Evolutionary conservation across 148 eudicot genomes (phyloP).

Genomic region (Camellia granthamiana): DNA sequence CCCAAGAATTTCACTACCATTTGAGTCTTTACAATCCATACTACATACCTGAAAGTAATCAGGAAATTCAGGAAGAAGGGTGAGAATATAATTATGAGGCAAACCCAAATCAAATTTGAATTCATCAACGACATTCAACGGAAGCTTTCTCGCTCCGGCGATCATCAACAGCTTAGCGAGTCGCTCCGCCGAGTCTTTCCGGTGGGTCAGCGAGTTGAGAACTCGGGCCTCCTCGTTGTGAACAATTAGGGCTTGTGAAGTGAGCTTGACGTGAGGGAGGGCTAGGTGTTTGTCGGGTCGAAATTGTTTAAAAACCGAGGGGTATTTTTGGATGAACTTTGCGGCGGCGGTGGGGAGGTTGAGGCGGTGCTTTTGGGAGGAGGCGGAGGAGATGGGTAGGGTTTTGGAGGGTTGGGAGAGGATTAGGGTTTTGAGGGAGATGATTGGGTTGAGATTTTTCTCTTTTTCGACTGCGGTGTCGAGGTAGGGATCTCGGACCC

Average conservation of each 20-base stretch:
- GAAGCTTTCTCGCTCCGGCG: conserved; percentile 37
- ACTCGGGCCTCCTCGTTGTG: conserved; percentile 45
- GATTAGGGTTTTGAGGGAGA: conserved; percentile 53
- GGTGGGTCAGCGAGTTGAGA: conserved; percentile 28
- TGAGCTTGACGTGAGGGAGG: conserved; percentile 47
- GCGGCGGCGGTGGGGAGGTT: conserved; percentile 45
- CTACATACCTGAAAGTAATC: conserved; percentile 61
- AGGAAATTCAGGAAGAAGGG: conserved; percentile 52
- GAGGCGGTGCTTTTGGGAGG: conserved; percentile 40
- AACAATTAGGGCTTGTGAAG: conserved; percentile 45
- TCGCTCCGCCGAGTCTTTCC: conserved; percentile 43
- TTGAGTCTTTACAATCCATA: conserved; percentile 23
- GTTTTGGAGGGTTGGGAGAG: conserved; percentile 54
- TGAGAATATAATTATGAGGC: conserved; percentile 49
- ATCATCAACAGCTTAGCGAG: conserved; percentile 59
- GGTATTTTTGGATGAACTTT: conserved; percentile 54
- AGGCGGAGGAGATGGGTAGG: conserved; percentile 45
- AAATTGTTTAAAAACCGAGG: conserved; percentile 51
- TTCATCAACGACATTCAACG: conserved; percentile 45
- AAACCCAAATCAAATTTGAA: conserved; percentile 65
- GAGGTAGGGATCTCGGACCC: conserved; percentile 64
- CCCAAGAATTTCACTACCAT: conserved; percentile 29
- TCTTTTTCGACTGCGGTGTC: conserved; percentile 57
- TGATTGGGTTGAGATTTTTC: conserved; percentile 53
- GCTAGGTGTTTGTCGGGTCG: conserved; percentile 31